Conservation (phyloP, 2,329 filamentous ascomycete genomes). For the Knoxdaviesia proteae region DNA sequence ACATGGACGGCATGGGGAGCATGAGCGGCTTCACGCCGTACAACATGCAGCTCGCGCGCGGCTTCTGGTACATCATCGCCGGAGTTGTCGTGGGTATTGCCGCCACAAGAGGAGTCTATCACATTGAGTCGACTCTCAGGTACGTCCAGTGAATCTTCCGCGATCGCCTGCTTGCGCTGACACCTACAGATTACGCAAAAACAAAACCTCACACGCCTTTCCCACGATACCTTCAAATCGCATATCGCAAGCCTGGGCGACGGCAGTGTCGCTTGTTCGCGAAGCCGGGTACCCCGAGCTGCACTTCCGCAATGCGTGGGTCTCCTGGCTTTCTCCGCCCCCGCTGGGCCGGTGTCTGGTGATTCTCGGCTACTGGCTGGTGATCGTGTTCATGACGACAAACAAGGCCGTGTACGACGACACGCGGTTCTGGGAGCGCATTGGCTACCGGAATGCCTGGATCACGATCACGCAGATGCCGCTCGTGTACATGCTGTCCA, state of each 20-base stretch:
- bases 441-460: slow-evolving; percentile 49
- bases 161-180: background rate
- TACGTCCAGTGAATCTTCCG: slow-evolving; percentile 6
- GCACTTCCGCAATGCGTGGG: slow-evolving; percentile 21
- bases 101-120: slow-evolving; percentile 20
- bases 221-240: slow-evolving; percentile 29
- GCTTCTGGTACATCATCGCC: slow-evolving; percentile 38
- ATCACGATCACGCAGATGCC: slow-evolving; percentile 43
- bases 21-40: slow-evolving; percentile 17
- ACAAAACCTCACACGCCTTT: slow-evolving; percentile 20
- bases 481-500: slow-evolving; percentile 39
- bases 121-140: slow-evolving; percentile 20
- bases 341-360: slow-evolving; percentile 33
- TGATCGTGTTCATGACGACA: slow-evolving; percentile 36
- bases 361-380: slow-evolving; percentile 34
- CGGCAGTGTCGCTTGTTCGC: slow-evolving; percentile 32
- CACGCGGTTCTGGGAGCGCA: slow-evolving; percentile 38
- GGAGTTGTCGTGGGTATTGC: slow-evolving; percentile 22
- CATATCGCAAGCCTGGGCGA: slow-evolving; percentile 32
- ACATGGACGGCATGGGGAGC: slow-evolving; percentile 7
- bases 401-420: slow-evolving; percentile 26
- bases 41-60: slow-evolving; percentile 26
- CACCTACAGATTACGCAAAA: slow-evolving; percentile 22
- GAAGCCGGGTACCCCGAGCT: slow-evolving; percentile 35
- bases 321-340: slow-evolving; percentile 37